Conservation (phyloP, 2,329 filamentous ascomycete species). For the Xylaria sp. region DNA sequence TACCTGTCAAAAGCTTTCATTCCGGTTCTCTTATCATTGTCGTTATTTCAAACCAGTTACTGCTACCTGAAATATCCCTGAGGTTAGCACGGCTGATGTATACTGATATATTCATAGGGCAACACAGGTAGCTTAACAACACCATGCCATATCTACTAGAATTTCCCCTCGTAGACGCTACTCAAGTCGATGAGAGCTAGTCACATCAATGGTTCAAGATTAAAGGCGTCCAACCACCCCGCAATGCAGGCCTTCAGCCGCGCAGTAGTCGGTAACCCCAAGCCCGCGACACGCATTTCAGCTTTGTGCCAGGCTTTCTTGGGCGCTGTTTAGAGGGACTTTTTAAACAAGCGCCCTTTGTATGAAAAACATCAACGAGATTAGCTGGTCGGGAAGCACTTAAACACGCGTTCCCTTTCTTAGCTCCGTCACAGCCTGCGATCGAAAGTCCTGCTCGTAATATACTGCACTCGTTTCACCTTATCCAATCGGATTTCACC, state of each 20-base stretch:
- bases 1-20: no score
- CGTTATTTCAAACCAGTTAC: neutral
- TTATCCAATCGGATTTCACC: no score
- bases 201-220: neutral
- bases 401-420: neutral
- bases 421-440: neutral
- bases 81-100: neutral
- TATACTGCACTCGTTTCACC: no score
- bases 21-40: neutral
- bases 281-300: slow-evolving; percentile 10
- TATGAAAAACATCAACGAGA: neutral
- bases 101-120: neutral
- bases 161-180: neutral
- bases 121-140: neutral
- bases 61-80: neutral
- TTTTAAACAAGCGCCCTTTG: neutral
- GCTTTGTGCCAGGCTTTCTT: neutral
- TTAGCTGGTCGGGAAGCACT: neutral
- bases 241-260: slow-evolving; percentile 7
- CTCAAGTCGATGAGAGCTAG: no score
- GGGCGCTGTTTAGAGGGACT: neutral
- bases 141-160: neutral
- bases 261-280: neutral
- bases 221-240: neutral
- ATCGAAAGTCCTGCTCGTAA: no score